These are phyloP conservation scores for Botrytis byssoidea DNA, from an alignment of 2,329 filamentous ascomycete species.

Conservation along the genomic window DNA sequence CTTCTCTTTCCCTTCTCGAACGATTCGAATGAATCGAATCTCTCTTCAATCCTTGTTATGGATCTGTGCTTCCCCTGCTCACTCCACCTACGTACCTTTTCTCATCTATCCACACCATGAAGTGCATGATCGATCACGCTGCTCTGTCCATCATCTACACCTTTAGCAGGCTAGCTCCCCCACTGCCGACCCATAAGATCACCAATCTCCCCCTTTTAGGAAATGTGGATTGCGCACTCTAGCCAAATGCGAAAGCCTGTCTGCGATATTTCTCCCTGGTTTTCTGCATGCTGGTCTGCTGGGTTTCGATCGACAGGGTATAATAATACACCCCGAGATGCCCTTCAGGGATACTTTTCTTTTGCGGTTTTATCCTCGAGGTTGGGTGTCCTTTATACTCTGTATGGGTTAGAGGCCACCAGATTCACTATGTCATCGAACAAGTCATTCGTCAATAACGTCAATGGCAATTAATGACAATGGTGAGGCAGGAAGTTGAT, in stretches of 20 bases:
- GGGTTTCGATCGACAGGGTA: not conserved
- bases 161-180: not conserved
- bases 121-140: not conserved
- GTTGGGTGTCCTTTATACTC: not conserved
- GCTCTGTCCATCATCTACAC: not conserved
- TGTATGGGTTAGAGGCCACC: not conserved
- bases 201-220: not conserved
- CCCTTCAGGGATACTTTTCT: not conserved
- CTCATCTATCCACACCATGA: not conserved
- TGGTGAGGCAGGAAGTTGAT: not conserved
- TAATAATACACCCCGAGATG: not conserved
- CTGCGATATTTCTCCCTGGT: not conserved
- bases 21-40: not conserved
- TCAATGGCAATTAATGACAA: not conserved
- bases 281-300: not conserved
- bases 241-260: not conserved
- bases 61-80: not conserved
- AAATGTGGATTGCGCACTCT: not conserved
- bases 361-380: not conserved
- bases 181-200: constrained; percentile 10
- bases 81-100: not conserved
- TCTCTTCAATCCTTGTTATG: not conserved
- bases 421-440: not conserved
- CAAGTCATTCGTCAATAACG: not conserved
- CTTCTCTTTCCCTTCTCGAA: constrained; percentile 8